Percentiles rank a stretch among this genome's conserved stretches.
These are phyloP conservation scores for Solanum lycopersicoides DNA, from an alignment of 257 asterid species.

Conservation along the genomic window DNA sequence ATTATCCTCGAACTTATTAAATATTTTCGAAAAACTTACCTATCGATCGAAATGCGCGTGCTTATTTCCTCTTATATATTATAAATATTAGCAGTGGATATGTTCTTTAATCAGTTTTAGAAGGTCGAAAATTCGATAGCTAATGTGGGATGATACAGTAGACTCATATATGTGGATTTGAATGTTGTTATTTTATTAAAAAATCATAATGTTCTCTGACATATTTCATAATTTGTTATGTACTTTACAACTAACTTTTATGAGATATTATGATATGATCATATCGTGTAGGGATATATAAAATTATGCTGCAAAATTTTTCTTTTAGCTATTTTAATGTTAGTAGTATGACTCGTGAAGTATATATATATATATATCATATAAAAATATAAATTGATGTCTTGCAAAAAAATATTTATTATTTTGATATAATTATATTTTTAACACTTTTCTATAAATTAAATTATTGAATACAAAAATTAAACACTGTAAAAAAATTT, in stretches of 20 bases:
- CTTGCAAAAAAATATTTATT: neutral
- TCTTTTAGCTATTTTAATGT: neutral
- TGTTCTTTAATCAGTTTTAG: neutral
- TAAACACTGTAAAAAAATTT: neutral
- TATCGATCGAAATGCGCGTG: too few species aligned
- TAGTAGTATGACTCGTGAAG: neutral
- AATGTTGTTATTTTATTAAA: too few species aligned
- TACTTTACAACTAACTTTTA: neutral
- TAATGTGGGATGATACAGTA: neutral
- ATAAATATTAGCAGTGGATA: too few species aligned
- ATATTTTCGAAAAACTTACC: too few species aligned
- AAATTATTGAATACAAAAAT: neutral
- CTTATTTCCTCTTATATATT: too few species aligned
- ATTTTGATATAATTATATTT: neutral
- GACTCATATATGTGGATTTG: neutral
- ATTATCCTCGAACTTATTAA: rapidly evolving
- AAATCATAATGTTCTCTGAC: neutral
- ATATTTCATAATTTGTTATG: neutral
- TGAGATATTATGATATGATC: neutral
- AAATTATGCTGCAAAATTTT: neutral
- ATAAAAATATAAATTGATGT: neutral
- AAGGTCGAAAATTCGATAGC: too few species aligned
- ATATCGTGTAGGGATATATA: neutral
- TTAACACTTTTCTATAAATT: neutral
- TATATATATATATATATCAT: neutral